Evolutionary conservation across 1,139 yeast genomes (phyloP).

Genomic region (Yamadazyma songkhlaensis): DNA sequence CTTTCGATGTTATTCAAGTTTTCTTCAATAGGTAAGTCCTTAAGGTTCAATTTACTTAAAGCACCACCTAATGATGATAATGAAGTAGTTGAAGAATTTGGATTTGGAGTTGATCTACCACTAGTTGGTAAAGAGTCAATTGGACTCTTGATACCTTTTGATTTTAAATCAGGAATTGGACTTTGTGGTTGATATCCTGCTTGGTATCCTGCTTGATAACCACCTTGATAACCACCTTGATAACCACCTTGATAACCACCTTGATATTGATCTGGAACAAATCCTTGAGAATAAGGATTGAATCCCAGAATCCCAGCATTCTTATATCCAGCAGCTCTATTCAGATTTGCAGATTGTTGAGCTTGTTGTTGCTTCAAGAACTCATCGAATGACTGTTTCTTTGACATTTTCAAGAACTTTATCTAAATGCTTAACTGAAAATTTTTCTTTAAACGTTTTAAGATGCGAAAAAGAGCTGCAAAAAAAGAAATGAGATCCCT

Average conservation of each 20-base stretch:
- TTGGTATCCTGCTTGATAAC: not conserved
- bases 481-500: not conserved
- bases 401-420: constrained; percentile 17
- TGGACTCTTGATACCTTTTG: constrained; percentile 20
- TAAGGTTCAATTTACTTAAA: constrained; percentile 55
- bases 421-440: not conserved
- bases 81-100: constrained; percentile 60
- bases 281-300: constrained; percentile 16
- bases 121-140: constrained; percentile 38
- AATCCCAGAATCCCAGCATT: constrained; percentile 14
- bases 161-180: no score
- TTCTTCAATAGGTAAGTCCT: constrained; percentile 66
- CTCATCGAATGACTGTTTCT: constrained; percentile 25
- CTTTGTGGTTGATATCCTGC: not conserved
- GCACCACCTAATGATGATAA: constrained; percentile 69
- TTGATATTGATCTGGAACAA: constrained; percentile 10
- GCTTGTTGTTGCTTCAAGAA: constrained; percentile 24
- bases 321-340: constrained; percentile 23
- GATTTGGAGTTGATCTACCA: constrained; percentile 39
- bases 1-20: constrained; percentile 53
- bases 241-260: not conserved
- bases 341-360: constrained; percentile 19
- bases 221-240: constrained; percentile 1
- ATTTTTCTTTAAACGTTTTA: constrained; percentile 2
- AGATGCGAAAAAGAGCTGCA: constrained; percentile 1